A percentile compares a stretch with the other conserved stretches of the same genome.
phyloP scores from a whole-genome alignment of 257 asterid species.

The Forsythia suspensa region DNA sequence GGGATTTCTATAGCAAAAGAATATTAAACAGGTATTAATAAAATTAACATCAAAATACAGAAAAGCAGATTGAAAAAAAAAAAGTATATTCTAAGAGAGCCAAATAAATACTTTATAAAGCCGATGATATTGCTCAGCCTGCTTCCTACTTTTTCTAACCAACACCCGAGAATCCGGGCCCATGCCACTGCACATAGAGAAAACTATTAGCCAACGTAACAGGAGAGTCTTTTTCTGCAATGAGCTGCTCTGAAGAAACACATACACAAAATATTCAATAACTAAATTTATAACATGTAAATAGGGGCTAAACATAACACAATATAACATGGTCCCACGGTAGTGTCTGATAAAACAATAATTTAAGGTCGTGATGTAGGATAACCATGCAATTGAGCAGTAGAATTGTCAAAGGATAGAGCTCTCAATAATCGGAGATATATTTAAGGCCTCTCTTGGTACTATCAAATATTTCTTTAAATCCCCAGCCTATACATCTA shows the following conservation, averaged over 20 bases:
- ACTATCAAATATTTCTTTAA: not conserved
- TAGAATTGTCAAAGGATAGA: slow-evolving; percentile 4
- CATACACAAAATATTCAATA: not conserved
- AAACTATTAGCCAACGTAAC: slow-evolving; percentile 17
- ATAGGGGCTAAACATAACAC: not conserved
- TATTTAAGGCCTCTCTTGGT: not conserved
- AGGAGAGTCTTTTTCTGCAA: not conserved
- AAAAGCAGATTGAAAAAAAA: slow-evolving; percentile 5
- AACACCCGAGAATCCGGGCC: slow-evolving; percentile 99
- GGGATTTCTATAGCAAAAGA: not conserved
- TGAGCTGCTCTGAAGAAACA: not conserved
- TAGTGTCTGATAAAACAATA: not conserved
- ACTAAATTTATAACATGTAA: not conserved
- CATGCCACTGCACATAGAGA: slow-evolving; percentile 83
- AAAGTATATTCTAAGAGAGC: not conserved
- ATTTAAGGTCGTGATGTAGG: not conserved
- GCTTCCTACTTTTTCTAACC: slow-evolving; percentile 97
- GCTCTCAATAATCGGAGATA: not conserved
- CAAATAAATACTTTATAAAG: slow-evolving; percentile 70
- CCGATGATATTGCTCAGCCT: slow-evolving; percentile 89
- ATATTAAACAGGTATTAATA: not conserved
- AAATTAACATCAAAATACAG: not conserved
- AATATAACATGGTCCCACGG: not conserved
- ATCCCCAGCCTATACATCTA: not conserved
- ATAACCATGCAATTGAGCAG: not conserved